Conservation (phyloP, 2,329 filamentous ascomycete species). For the Ceratocystis cacaofunesta region DNA sequence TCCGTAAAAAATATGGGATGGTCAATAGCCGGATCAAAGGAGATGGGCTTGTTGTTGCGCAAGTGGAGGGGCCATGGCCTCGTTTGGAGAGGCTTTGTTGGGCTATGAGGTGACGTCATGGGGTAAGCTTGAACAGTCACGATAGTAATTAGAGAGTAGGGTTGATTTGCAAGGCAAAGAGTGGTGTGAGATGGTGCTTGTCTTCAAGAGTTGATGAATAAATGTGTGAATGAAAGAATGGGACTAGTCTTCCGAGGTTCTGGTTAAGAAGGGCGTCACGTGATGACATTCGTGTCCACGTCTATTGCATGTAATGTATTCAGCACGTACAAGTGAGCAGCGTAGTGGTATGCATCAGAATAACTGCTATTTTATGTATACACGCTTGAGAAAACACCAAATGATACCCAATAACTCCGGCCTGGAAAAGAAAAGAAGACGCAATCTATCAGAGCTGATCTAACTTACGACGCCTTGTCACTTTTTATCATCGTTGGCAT, state of each 20-base stretch:
- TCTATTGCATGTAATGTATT: no score
- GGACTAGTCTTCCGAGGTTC: background rate
- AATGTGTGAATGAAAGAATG: background rate
- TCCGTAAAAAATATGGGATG: constrained; percentile 15
- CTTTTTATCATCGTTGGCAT: constrained; percentile 20
- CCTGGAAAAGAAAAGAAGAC: background rate
- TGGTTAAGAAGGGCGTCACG: background rate
- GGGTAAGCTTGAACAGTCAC: background rate
- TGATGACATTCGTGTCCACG: background rate
- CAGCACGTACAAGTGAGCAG: no score
- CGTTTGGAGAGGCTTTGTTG: background rate
- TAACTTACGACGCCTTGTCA: constrained; percentile 10
- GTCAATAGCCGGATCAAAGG: constrained; percentile 11
- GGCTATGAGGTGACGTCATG: background rate
- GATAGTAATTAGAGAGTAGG: background rate
- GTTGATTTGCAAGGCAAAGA: background rate
- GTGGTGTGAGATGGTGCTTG: background rate
- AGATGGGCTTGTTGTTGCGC: background rate
- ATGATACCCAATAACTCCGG: background rate
- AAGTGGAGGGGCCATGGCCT: background rate
- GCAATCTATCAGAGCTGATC: background rate
- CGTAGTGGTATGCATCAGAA: no score
- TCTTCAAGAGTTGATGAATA: background rate
- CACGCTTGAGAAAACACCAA: background rate
- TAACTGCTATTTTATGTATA: no score